Percentiles rank a stretch among this genome's conserved stretches.
Conservation (phyloP, 1,284 basidiomycete genomes). For the Cystobasidiaceae sp. region DNA sequence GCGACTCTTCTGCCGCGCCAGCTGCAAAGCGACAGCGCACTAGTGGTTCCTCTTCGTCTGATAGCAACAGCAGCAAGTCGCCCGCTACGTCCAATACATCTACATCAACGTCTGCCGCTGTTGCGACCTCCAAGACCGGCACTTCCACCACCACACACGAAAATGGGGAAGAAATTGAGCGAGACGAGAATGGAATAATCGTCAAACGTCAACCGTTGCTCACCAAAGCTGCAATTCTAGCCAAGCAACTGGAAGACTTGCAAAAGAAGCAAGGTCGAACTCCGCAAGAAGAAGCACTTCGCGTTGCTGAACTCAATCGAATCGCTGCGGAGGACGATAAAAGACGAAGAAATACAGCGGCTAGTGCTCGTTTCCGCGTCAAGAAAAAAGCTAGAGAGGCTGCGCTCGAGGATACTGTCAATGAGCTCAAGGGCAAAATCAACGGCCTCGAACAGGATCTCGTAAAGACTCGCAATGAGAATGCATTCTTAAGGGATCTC, state of each 20-base stretch:
- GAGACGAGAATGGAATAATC: constrained; percentile 2
- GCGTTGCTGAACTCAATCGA: constrained; percentile 26
- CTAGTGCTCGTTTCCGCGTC: constrained; percentile 83
- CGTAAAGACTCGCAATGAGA: constrained; percentile 82
- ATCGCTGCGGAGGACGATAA: constrained; percentile 64
- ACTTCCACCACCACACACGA: not conserved
- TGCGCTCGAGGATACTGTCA: constrained; percentile 79
- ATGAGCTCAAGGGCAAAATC: constrained; percentile 81
- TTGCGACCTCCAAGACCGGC: not conserved
- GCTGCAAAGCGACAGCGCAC: not conserved
- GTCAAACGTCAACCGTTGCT: constrained; percentile 20
- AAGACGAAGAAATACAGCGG: constrained; percentile 88
- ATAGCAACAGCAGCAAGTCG: not conserved
- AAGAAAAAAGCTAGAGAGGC: constrained; percentile 99
- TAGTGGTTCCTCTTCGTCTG: not conserved
- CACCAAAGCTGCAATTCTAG: constrained; percentile 27
- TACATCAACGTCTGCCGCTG: constrained; percentile 4
- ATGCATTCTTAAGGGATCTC: constrained; percentile 87
- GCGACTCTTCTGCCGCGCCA: constrained; percentile 2
- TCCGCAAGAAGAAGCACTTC: constrained; percentile 22
- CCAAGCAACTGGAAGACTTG: constrained; percentile 8
- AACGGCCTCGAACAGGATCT: constrained; percentile 82
- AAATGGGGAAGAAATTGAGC: too few relatives aligned
- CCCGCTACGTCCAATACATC: too few relatives aligned
- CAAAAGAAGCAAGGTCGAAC: constrained; percentile 7